Conservation (phyloP, 208 protist genomes). For the Trypanosoma rangeli region DNA sequence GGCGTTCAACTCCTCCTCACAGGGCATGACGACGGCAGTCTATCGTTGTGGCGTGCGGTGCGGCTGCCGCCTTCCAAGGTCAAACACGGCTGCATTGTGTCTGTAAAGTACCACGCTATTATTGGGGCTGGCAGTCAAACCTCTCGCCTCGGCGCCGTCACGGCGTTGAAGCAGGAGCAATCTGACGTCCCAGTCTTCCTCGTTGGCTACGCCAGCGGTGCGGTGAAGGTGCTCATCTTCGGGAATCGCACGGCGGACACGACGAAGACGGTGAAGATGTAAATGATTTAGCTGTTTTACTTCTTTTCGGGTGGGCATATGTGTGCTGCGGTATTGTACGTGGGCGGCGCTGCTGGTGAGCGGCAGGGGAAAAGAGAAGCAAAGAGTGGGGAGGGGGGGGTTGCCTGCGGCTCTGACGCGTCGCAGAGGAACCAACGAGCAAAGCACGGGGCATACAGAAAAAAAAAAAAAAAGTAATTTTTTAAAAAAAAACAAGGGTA, state of each 20-base stretch:
- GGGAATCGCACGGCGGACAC: slow-evolving; percentile 29
- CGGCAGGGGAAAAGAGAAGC: background rate
- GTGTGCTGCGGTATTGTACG: too few species aligned
- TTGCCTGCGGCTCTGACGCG: background rate
- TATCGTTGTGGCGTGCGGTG: slow-evolving; percentile 73
- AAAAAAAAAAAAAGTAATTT: too few species aligned
- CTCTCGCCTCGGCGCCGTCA: slow-evolving; percentile 47
- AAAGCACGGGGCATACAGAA: too few species aligned
- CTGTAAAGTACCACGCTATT: slow-evolving; percentile 62
- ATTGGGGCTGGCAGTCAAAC: slow-evolving; percentile 31
- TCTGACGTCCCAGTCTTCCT: slow-evolving; percentile 68
- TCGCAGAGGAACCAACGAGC: too few species aligned
- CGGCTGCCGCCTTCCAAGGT: slow-evolving; percentile 73
- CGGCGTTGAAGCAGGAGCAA: slow-evolving; percentile 56
- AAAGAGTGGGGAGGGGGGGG: background rate
- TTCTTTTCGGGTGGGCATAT: background rate
- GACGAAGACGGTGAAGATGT: background rate
- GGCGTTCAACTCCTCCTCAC: slow-evolving; percentile 73
- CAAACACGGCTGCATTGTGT: slow-evolving; percentile 48
- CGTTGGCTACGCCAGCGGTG: slow-evolving; percentile 66
- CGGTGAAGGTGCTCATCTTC: slow-evolving; percentile 57
- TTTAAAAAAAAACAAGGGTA: too few species aligned
- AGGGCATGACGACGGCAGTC: slow-evolving; percentile 76
- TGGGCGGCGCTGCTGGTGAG: background rate
- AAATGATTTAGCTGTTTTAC: background rate